Percentiles rank a stretch among this genome's conserved stretches.
phyloP scores from a whole-genome alignment of 1,284 basidiomycete genomes.

The Cryptococcus sp. region DNA sequence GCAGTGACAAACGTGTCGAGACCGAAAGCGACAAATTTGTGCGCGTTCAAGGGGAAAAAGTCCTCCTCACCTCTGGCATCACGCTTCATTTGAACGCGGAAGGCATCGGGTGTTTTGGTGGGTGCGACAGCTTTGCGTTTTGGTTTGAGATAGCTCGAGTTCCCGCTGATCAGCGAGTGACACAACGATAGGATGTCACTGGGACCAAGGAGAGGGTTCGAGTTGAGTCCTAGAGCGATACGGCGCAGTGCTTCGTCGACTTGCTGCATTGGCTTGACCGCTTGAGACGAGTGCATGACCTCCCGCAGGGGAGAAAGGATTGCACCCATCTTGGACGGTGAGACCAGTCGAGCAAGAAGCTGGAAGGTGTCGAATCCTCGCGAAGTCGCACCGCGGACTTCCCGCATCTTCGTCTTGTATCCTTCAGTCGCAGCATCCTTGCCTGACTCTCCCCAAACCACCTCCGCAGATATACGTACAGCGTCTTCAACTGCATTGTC shows the following conservation, averaged over 20 bases:
- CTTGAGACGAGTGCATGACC: slow-evolving; percentile 83
- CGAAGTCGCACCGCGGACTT: slow-evolving; percentile 76
- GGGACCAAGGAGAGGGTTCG: slow-evolving; percentile 72
- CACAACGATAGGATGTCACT: slow-evolving; percentile 78
- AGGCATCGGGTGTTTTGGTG: slow-evolving; percentile 58
- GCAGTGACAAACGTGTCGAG: slow-evolving; percentile 89
- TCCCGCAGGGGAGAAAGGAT: slow-evolving; percentile 79
- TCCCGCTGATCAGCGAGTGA: slow-evolving; percentile 86
- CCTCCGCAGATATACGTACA: slow-evolving; percentile 81
- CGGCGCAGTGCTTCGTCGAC: slow-evolving; percentile 87
- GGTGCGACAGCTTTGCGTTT: slow-evolving; percentile 45
- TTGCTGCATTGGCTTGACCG: slow-evolving; percentile 75
- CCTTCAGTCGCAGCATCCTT: slow-evolving; percentile 87
- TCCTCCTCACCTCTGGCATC: slow-evolving; percentile 62
- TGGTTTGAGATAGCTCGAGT: slow-evolving; percentile 68
- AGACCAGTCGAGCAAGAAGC: slow-evolving; percentile 73
- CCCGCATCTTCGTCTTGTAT: slow-evolving; percentile 91
- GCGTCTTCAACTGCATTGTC: slow-evolving; percentile 78
- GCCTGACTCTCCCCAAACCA: slow-evolving; percentile 91
- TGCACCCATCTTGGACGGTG: slow-evolving; percentile 71
- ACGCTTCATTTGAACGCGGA: slow-evolving; percentile 76
- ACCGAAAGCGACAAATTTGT: slow-evolving; percentile 88
- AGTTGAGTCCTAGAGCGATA: slow-evolving; percentile 79
- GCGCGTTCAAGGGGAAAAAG: slow-evolving; percentile 75
- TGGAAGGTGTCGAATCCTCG: slow-evolving; percentile 83